Evolutionary conservation across 176 grass and related monocot genomes (phyloP).

Genomic region (Saccharum officinarum): DNA sequence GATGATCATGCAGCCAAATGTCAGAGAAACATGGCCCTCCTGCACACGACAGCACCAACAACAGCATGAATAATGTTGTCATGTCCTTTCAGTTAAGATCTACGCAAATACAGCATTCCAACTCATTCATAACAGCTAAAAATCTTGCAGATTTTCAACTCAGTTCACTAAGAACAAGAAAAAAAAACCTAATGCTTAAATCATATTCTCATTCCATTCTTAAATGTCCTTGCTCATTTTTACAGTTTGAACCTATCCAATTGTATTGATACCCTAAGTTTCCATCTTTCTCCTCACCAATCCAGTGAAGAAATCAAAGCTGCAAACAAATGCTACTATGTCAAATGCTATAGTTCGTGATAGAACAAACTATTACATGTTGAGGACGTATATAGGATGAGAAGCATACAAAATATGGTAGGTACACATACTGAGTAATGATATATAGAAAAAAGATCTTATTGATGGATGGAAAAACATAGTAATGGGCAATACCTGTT

Average conservation of each 20-base stretch:
- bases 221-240: not conserved
- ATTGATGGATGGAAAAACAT: not conserved
- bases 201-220: not conserved
- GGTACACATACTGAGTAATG: not conserved
- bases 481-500: slow-evolving; percentile 57
- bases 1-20: too few species aligned
- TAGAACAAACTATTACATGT: slow-evolving; percentile 3
- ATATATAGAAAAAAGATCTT: not conserved
- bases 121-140: too few species aligned
- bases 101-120: too few species aligned
- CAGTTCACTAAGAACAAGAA: too few species aligned
- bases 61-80: too few species aligned
- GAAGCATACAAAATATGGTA: not conserved
- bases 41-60: too few species aligned
- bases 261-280: slow-evolving; percentile 13
- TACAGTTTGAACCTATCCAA: slow-evolving; percentile 13
- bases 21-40: too few species aligned
- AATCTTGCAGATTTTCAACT: too few species aligned
- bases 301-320: slow-evolving; percentile 96
- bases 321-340: slow-evolving; percentile 42
- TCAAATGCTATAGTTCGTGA: not conserved
- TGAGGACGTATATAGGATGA: not conserved
- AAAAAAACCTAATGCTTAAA: not conserved
- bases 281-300: slow-evolving; percentile 80
- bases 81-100: too few species aligned